phyloP scores from a whole-genome alignment of 2,329 filamentous ascomycete species.

The Chaetomiaceae sp. region DNA sequence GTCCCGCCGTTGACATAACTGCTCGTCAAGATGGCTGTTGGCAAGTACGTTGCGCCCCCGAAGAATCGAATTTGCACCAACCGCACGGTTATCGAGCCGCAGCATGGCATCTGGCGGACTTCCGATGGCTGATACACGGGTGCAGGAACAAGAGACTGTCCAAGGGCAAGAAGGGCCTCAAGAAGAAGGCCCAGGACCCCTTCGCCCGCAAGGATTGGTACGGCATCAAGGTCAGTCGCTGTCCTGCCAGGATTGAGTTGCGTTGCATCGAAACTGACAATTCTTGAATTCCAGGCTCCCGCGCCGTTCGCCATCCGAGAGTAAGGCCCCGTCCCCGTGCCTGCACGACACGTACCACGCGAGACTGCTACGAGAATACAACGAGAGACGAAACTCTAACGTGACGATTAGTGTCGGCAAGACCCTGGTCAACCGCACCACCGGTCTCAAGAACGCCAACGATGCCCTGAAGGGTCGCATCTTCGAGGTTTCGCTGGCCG shows the following conservation, averaged over 20 bases:
- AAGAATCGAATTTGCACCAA: slow-evolving; percentile 18
- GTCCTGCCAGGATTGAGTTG: not conserved
- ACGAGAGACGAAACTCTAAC: slow-evolving; percentile 23
- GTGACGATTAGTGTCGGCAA: slow-evolving; percentile 80
- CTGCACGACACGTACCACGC: slow-evolving; percentile 11
- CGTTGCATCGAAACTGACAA: slow-evolving; percentile 22
- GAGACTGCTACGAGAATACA: slow-evolving; percentile 5
- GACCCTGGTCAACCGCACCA: slow-evolving; percentile 98
- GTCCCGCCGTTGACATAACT: slow-evolving; percentile 41
- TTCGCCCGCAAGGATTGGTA: slow-evolving; percentile 99
- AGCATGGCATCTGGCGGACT: slow-evolving; percentile 4
- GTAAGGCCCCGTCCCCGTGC: slow-evolving; percentile 61
- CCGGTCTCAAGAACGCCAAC: slow-evolving; percentile 99
- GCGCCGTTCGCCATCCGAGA: slow-evolving; percentile 94
- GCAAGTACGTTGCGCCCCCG: slow-evolving; percentile 44
- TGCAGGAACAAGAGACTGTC: slow-evolving; percentile 98
- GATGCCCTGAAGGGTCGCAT: slow-evolving; percentile 98
- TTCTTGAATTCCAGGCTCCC: slow-evolving; percentile 59
- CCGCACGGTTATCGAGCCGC: slow-evolving; percentile 11
- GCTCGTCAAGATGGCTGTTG: slow-evolving; percentile 56
- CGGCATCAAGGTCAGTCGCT: slow-evolving; percentile 75
- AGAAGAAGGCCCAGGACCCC: slow-evolving; percentile 98
- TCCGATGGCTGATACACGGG: slow-evolving; percentile 23
- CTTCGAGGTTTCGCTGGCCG: slow-evolving; percentile 97
- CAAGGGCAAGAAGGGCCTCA: slow-evolving; percentile 99